phyloP scores from a whole-genome alignment of 2,329 filamentous ascomycete species.

The Colletotrichum orbiculare region DNA sequence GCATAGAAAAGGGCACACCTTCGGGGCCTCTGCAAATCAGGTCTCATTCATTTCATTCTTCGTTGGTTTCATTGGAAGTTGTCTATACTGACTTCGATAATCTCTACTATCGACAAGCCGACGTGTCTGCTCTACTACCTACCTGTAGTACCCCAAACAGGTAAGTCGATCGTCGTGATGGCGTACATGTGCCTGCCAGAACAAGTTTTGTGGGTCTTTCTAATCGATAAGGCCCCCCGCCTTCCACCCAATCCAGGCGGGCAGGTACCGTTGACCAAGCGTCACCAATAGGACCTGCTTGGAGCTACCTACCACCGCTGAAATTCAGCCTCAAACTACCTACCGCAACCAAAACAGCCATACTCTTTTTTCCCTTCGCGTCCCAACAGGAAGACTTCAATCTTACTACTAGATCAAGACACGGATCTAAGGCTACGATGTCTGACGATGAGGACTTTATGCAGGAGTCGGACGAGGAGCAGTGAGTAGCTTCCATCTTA shows the following conservation, averaged over 20 bases:
- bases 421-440: slow-evolving; percentile 48
- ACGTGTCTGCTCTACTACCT: too few relatives aligned
- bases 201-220: slow-evolving; percentile 10
- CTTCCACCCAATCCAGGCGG: not conserved
- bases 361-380: not conserved
- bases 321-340: not conserved
- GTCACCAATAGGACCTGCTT: slow-evolving; percentile 21
- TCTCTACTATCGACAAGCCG: too few relatives aligned
- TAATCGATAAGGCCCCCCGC: slow-evolving; percentile 38
- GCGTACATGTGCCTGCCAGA: too few relatives aligned
- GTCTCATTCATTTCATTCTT: too few relatives aligned
- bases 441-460: slow-evolving; percentile 64
- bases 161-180: too few relatives aligned
- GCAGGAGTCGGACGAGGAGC: slow-evolving; percentile 60
- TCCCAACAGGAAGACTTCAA: not conserved
- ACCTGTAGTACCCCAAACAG: too few relatives aligned
- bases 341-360: slow-evolving; percentile 1
- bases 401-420: not conserved
- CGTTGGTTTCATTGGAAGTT: too few relatives aligned
- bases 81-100: too few relatives aligned
- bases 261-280: not conserved
- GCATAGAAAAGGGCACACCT: too few relatives aligned
- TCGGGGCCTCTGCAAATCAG: too few relatives aligned
- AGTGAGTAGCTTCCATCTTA: slow-evolving; percentile 43
- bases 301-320: not conserved